phyloP scores from a whole-genome alignment of 164 flowering plant species.

The Macadamia tetraphylla region DNA sequence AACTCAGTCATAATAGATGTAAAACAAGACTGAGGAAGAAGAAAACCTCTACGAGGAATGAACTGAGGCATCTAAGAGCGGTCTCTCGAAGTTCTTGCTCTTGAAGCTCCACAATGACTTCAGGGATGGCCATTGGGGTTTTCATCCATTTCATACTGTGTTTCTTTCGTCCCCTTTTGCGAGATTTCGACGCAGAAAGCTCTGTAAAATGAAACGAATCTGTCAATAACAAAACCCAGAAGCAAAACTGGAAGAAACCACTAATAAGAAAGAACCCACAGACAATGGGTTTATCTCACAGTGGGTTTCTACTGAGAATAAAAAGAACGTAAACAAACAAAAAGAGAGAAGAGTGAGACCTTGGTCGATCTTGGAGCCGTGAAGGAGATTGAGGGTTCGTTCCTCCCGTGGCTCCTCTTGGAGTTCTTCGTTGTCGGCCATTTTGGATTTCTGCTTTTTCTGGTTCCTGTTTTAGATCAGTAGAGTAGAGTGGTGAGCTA shows the following conservation, averaged over 20 bases:
- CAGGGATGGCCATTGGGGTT: slow-evolving; percentile 33
- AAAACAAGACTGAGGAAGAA: slow-evolving; percentile 5
- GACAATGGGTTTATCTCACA: too few species aligned
- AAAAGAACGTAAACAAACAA: not conserved
- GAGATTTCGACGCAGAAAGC: slow-evolving; percentile 6
- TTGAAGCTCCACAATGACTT: slow-evolving; percentile 31
- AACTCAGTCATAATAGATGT: not conserved
- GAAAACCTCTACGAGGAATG: slow-evolving; percentile 32
- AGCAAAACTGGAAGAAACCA: too few species aligned
- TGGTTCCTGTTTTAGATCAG: too few species aligned
- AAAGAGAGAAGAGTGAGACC: slow-evolving; percentile 14
- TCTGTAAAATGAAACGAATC: slow-evolving; percentile 10
- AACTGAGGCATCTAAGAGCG: slow-evolving; percentile 34
- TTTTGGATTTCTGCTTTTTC: not conserved
- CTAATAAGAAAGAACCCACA: too few species aligned
- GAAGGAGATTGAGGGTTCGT: slow-evolving; percentile 24
- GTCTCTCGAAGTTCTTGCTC: slow-evolving; percentile 25
- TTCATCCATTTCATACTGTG: slow-evolving; percentile 24
- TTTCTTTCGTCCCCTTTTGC: slow-evolving; percentile 18
- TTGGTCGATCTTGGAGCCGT: slow-evolving; percentile 20
- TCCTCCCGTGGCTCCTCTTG: slow-evolving; percentile 25
- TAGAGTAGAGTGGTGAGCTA: too few species aligned
- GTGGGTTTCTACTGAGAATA: not conserved
- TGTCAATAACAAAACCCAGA: not conserved
- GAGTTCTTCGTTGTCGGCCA: slow-evolving; percentile 16